phyloP scores from a whole-genome alignment of 2,329 filamentous ascomycete species.

The Endothia cerciana region DNA sequence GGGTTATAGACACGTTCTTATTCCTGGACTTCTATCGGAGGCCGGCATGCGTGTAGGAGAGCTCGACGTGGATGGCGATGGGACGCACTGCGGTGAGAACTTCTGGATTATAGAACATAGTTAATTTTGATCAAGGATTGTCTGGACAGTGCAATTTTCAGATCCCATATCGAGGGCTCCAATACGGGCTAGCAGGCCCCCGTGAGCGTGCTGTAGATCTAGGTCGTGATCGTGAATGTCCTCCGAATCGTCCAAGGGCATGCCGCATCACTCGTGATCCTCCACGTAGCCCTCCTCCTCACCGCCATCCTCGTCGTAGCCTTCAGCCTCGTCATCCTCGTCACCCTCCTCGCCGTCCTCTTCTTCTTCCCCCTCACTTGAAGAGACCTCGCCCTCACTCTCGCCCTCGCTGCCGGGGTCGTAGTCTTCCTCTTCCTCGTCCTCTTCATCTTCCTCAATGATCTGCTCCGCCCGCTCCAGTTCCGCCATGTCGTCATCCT shows the following conservation, averaged over 20 bases:
- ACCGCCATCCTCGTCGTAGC: constrained; percentile 36
- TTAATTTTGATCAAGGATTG: too few species aligned
- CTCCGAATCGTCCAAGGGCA: not conserved
- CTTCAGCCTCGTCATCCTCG: constrained; percentile 46
- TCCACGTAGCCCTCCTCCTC: constrained; percentile 34
- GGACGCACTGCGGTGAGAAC: too few species aligned
- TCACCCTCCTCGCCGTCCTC: constrained; percentile 51
- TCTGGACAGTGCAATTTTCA: too few species aligned
- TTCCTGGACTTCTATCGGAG: too few species aligned
- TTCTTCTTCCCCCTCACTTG: constrained; percentile 56
- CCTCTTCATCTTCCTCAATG: constrained; percentile 64
- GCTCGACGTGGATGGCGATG: too few species aligned
- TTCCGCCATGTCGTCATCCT: constrained; percentile 50
- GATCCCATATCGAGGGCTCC: not conserved
- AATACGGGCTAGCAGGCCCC: not conserved
- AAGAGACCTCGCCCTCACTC: constrained; percentile 59
- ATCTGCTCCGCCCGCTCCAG: constrained; percentile 57
- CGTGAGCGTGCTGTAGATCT: not conserved
- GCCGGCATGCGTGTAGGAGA: too few species aligned
- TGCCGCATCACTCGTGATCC: constrained; percentile 23
- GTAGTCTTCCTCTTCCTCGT: constrained; percentile 69
- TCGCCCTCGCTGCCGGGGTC: constrained; percentile 65
- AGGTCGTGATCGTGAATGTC: not conserved
- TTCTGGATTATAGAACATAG: too few species aligned
- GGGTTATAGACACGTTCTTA: too few species aligned